Percentiles rank a stretch among this genome's conserved stretches.
These are phyloP conservation scores for Diutina rugosa DNA, from an alignment of 1,139 yeast species.

Conservation along the genomic window DNA sequence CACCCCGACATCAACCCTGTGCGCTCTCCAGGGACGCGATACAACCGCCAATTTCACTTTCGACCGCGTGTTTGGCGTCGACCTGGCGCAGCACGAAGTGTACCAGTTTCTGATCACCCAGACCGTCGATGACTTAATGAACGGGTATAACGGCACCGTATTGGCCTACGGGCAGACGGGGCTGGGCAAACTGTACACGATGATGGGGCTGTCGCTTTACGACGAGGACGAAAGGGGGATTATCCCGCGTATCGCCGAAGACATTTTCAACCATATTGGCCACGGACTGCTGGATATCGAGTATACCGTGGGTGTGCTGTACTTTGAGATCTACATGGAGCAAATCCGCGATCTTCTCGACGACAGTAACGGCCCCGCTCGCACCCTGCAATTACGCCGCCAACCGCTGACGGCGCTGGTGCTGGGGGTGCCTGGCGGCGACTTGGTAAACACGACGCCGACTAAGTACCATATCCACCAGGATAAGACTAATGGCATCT, in stretches of 20 bases:
- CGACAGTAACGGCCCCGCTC: constrained; percentile 4
- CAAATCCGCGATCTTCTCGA: constrained; percentile 49
- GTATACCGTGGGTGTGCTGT: constrained; percentile 44
- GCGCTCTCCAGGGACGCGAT: not conserved
- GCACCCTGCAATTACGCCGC: not conserved
- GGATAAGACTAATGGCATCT: constrained; percentile 51
- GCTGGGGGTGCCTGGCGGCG: not conserved
- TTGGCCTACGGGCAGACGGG: constrained; percentile 88
- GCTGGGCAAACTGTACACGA: constrained; percentile 75
- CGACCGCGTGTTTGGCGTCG: constrained; percentile 50
- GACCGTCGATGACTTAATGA: constrained; percentile 54
- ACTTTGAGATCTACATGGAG: constrained; percentile 78
- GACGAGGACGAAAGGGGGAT: constrained; percentile 36
- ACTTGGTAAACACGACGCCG: not conserved
- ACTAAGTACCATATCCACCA: constrained; percentile 46
- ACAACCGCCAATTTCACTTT: constrained; percentile 31
- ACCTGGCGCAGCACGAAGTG: constrained; percentile 42
- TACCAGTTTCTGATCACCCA: constrained; percentile 47
- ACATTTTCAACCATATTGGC: constrained; percentile 47
- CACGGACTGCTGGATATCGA: constrained; percentile 39
- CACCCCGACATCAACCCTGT: not conserved
- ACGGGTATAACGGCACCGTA: constrained; percentile 78
- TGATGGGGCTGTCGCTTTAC: constrained; percentile 30
- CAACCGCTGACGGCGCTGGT: not conserved
- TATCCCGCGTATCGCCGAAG: constrained; percentile 62